Conservation (phyloP, 305 asterid species). For the Fraxinus paxiana region DNA sequence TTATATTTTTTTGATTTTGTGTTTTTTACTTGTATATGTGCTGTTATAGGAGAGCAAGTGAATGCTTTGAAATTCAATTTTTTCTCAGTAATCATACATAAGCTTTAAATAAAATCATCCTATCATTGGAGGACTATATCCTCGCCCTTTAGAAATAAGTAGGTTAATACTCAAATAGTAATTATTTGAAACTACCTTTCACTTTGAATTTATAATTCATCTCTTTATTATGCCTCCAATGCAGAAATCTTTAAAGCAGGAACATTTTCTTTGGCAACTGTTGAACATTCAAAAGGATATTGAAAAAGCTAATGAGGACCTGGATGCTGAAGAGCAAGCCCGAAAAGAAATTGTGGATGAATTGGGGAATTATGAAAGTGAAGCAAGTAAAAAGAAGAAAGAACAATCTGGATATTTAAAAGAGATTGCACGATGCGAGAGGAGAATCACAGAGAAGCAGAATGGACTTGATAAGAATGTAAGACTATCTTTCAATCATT, state of each 20-base stretch:
- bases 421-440: slow-evolving; percentile 69
- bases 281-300: slow-evolving; percentile 70
- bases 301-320: slow-evolving; percentile 73
- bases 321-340: slow-evolving; percentile 65
- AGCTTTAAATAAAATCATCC: background rate
- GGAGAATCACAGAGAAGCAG: slow-evolving; percentile 70
- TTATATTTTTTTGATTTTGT: background rate
- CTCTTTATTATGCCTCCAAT: slow-evolving; percentile 18
- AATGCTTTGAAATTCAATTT: slow-evolving; percentile 8
- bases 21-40: slow-evolving; percentile 15
- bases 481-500: slow-evolving; percentile 25
- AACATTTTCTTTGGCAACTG: slow-evolving; percentile 87
- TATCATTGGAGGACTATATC: background rate
- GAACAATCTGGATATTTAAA: slow-evolving; percentile 71
- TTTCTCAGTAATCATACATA: slow-evolving; percentile 3
- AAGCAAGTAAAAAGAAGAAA: slow-evolving; percentile 66
- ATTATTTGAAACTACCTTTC: slow-evolving; percentile 3
- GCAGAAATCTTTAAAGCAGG: slow-evolving; percentile 89
- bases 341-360: slow-evolving; percentile 75
- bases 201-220: slow-evolving; percentile 17
- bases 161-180: background rate
- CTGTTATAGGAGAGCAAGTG: slow-evolving; percentile 4
- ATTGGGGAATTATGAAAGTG: slow-evolving; percentile 68
- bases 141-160: background rate
- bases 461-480: slow-evolving; percentile 76